A percentile compares a stretch with the other conserved stretches of the same genome.
Conservation (phyloP, 371 early-diverging fungal species). For the Mortierella sp. region DNA sequence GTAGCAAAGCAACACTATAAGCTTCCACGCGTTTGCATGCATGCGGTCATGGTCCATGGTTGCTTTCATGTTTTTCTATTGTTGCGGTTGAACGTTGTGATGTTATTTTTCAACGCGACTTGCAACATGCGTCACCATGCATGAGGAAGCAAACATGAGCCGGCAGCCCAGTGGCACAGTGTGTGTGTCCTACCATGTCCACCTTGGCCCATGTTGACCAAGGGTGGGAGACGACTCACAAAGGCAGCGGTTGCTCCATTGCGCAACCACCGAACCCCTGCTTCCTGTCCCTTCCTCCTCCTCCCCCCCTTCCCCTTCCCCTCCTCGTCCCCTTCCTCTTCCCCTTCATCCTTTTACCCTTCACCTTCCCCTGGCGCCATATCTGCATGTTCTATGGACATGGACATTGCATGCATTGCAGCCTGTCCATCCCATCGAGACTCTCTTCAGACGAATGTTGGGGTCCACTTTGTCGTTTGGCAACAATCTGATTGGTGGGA, state of each 20-base stretch:
- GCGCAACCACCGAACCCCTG: too few species aligned
- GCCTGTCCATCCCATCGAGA: not conserved
- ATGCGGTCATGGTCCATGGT: not conserved
- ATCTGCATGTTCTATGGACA: too few species aligned
- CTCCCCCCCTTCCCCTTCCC: not conserved
- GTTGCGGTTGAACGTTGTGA: not conserved
- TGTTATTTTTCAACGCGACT: not conserved
- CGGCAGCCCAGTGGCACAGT: constrained; percentile 9
- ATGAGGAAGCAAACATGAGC: constrained; percentile 4
- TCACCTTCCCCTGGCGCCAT: not conserved
- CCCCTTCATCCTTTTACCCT: not conserved
- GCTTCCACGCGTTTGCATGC: not conserved
- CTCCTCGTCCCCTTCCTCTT: not conserved
- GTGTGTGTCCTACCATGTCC: not conserved
- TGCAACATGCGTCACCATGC: constrained; percentile 21
- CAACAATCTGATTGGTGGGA: too few species aligned
- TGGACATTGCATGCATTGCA: not conserved
- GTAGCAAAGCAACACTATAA: constrained; percentile 20
- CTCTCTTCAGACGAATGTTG: too few species aligned
- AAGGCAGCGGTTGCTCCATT: too few species aligned
- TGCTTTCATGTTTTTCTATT: not conserved
- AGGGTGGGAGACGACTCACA: too few species aligned
- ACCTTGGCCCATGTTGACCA: too few species aligned
- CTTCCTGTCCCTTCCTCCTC: not conserved
- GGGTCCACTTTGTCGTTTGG: too few species aligned